Evolutionary conservation across 1,139 yeast genomes (phyloP).

Genomic region (Yamadazyma diddensiae): DNA sequence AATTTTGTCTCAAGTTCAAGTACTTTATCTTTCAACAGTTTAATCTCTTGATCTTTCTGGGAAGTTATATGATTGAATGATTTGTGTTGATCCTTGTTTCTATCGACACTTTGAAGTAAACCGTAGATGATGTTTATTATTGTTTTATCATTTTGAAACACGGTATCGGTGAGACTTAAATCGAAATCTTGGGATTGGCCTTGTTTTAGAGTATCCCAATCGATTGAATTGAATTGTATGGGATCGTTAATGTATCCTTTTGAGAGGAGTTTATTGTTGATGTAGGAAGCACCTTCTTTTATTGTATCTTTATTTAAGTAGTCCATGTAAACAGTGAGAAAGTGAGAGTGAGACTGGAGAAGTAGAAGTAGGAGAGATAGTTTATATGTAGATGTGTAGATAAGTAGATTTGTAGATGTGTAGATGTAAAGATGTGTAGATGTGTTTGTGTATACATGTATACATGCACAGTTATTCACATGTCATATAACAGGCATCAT

Average conservation of each 20-base stretch:
- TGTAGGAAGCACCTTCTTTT: constrained; percentile 35
- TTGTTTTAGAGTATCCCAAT: constrained; percentile 28
- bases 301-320: constrained; percentile 30
- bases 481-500: not conserved
- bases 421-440: no score
- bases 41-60: constrained; percentile 30
- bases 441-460: no score
- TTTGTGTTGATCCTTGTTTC: constrained; percentile 34
- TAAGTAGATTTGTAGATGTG: no score
- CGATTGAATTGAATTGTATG: constrained; percentile 32
- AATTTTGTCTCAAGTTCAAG: constrained; percentile 21
- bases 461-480: no score
- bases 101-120: constrained; percentile 37
- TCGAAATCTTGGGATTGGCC: constrained; percentile 17
- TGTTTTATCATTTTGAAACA: constrained; percentile 43
- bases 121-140: constrained; percentile 43
- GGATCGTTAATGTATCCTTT: constrained; percentile 37
- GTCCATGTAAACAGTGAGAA: constrained; percentile 7
- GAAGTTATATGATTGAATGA: constrained; percentile 28
- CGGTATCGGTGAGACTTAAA: constrained; percentile 24
- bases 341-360: not conserved
- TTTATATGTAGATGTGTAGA: no score
- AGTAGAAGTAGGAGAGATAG: no score
- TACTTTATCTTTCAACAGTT: constrained; percentile 23
- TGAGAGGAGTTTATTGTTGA: constrained; percentile 35